Base-by-base conservation (phyloP, 345 rosid species). In the Heritiera fomes region DNA sequence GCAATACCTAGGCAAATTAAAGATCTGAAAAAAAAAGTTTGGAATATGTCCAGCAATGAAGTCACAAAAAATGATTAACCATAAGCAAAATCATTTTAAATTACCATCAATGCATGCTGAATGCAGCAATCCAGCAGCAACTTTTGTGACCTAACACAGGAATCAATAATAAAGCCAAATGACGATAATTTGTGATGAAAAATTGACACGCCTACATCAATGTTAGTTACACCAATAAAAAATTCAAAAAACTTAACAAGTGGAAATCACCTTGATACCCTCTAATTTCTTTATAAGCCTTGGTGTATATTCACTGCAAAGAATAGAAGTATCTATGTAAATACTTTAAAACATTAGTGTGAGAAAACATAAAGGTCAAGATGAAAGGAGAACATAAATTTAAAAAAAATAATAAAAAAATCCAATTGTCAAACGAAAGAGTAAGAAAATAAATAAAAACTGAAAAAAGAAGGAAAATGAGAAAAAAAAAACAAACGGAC, bases 81-180 rank as follows among this genome's bases (percentile, higher is more conserved):
- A 71, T 4, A 72, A 75, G 73, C 75, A 71, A 82, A 62, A 80
- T 47, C 41, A 53, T 71, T 63, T 58, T 11, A 73, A 52, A 20
- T 75, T 91, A 93, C 98, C 98, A 89, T 88, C 96, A 73, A 89
- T 84, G 85, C 96, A 92, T 14, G 90, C 97, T 67, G 99, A 87
- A 83, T 95, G 98, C 80, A 95, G 87, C 85, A 95, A 84, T 75
- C 99, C 98, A 47, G 99, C 97, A 81, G 96, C 92, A 82, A 90
- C 91, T 47, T 65, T 91, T 82, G 78, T 87, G 38, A 95, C 94
- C 99, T 93, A 79, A 58, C 64, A 71, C 43, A 83, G 47, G 66
- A 68, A 75, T 53, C 67, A 66, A 71, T 45, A 75, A 75, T 65
- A 78, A 83, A 77, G 78, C 81, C 59, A 82, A 62, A 79, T 34